A percentile compares a stretch with the other conserved stretches of the same genome.
Conservation (phyloP, 257 asterid species). For the Verbascum thapsus region DNA sequence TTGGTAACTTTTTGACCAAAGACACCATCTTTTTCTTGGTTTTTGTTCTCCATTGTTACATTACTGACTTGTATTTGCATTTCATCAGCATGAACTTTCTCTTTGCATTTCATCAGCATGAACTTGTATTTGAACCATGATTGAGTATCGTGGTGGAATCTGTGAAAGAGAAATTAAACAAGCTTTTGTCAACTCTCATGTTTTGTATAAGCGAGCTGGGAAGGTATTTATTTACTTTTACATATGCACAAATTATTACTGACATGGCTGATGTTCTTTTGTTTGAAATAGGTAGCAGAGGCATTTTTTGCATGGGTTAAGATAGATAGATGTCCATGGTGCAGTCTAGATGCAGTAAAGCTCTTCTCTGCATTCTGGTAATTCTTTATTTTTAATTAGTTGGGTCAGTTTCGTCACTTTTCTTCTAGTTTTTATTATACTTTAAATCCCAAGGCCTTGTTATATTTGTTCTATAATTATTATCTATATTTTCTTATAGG, state of each 20-base stretch:
- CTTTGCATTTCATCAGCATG: slow-evolving; percentile 34
- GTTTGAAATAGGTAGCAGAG: slow-evolving; percentile 59
- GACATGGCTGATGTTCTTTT: slow-evolving; percentile 2
- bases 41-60: slow-evolving; percentile 18
- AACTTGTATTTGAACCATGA: no score
- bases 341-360: slow-evolving; percentile 53
- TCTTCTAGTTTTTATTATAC: no score
- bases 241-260: background rate
- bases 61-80: slow-evolving; percentile 26
- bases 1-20: no score
- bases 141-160: slow-evolving; percentile 43
- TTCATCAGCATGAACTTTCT: slow-evolving; percentile 48
- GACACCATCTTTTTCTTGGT: background rate
- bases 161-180: slow-evolving; percentile 46
- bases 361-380: slow-evolving; percentile 58
- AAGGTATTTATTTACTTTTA: slow-evolving; percentile 55
- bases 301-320: slow-evolving; percentile 47
- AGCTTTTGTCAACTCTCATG: slow-evolving; percentile 38
- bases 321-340: slow-evolving; percentile 42
- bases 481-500: slow-evolving; percentile 35
- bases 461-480: slow-evolving; percentile 12
- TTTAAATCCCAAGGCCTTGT: slow-evolving; percentile 5
- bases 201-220: slow-evolving; percentile 80
- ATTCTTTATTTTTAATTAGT: background rate
- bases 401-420: no score